These are phyloP conservation scores for Erodium moschatum DNA, from an alignment of 441 rosid genomes.

Conservation along the genomic window DNA sequence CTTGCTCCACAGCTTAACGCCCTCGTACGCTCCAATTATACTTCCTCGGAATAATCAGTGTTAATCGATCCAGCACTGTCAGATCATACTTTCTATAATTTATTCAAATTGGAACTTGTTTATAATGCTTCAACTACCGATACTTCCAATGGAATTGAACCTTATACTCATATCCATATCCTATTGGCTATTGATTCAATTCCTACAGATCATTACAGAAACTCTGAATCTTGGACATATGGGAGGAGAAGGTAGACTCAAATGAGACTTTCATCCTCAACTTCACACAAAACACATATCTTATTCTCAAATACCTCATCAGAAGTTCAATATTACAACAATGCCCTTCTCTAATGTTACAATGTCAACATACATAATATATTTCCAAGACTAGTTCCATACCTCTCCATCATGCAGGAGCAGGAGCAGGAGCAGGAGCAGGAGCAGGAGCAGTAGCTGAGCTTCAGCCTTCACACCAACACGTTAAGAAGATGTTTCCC, in stretches of 20 bases:
- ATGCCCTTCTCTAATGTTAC: background rate
- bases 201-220: no score
- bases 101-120: background rate
- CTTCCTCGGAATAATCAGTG: background rate
- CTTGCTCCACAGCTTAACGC: background rate
- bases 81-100: background rate
- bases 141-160: background rate
- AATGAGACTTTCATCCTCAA: no score
- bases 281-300: no score
- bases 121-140: background rate
- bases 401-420: no score
- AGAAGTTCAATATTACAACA: background rate
- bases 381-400: background rate
- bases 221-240: no score
- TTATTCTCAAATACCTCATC: no score
- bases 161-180: background rate
- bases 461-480: no score
- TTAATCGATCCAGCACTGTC: background rate
- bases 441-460: no score
- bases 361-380: no score
- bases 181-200: no score
- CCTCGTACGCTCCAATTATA: background rate
- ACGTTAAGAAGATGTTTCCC: slow-evolving; percentile 43
- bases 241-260: no score
- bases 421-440: no score